Conservation (phyloP, 768 basidiomycete species). For the Suillus ampliporus region DNA sequence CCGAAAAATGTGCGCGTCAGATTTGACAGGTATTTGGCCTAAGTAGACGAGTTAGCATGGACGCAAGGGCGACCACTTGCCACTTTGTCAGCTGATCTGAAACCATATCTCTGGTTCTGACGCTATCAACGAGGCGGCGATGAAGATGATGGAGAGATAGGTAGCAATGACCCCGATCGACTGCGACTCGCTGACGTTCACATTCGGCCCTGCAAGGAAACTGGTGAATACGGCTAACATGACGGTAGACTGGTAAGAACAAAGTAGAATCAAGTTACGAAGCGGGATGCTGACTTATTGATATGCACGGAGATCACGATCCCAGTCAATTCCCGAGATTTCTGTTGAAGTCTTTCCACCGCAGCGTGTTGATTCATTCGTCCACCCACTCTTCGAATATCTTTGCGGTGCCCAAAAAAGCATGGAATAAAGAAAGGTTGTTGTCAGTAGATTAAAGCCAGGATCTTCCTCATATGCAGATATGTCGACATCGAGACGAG, state of each 20-base stretch:
- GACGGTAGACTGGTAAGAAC: conserved; percentile 8
- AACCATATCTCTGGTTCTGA: conserved; percentile 37
- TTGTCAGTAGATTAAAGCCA: neutral
- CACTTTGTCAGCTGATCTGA: conserved; percentile 28
- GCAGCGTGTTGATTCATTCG: conserved; percentile 39
- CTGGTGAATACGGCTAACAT: conserved; percentile 16
- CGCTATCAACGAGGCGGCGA: conserved; percentile 41
- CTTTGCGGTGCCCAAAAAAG: conserved; percentile 51
- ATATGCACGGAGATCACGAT: conserved; percentile 51
- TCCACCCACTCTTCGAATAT: conserved; percentile 50
- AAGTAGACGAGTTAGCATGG: neutral
- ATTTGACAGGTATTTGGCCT: conserved; percentile 23
- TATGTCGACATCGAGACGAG: conserved; percentile 10
- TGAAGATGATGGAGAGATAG: conserved; percentile 43
- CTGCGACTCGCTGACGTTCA: conserved; percentile 22
- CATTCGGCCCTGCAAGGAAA: conserved; percentile 24
- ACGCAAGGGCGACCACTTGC: conserved; percentile 26
- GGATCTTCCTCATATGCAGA: conserved; percentile 5
- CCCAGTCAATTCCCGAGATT: conserved; percentile 54
- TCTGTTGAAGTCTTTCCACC: conserved; percentile 47
- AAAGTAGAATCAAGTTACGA: neutral
- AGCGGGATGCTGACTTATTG: neutral
- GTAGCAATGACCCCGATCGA: conserved; percentile 36
- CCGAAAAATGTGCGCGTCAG: too few species aligned
- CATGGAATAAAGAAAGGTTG: conserved; percentile 18